These are phyloP conservation scores for Coprinellus micaceus DNA, from an alignment of 768 basidiomycete species.

Conservation along the genomic window DNA sequence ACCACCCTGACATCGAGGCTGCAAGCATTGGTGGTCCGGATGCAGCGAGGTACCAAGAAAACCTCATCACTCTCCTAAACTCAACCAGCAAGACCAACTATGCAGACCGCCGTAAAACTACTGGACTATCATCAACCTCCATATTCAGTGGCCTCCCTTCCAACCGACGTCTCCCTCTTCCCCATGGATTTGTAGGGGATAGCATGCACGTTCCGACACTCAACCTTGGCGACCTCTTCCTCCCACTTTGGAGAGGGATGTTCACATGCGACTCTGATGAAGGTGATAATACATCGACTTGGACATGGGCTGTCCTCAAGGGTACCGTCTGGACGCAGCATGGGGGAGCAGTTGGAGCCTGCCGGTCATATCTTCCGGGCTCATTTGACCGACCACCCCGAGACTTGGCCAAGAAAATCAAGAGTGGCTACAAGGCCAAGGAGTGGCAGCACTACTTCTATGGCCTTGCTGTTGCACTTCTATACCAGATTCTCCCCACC, in stretches of 20 bases:
- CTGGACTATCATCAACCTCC: not conserved
- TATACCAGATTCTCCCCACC: constrained; percentile 20
- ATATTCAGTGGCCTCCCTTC: not conserved
- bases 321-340: constrained; percentile 10
- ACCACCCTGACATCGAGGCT: constrained; percentile 22
- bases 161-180: constrained; percentile 1
- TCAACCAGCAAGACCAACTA: constrained; percentile 16
- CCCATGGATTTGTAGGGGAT: too few relatives aligned
- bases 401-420: constrained; percentile 10
- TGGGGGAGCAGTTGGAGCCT: constrained; percentile 16
- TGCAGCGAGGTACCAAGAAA: not conserved
- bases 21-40: not conserved
- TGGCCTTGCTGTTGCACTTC: constrained; percentile 29
- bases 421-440: constrained; percentile 8
- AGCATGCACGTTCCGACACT: constrained; percentile 2
- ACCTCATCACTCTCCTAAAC: not conserved
- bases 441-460: constrained; percentile 32
- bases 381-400: constrained; percentile 17
- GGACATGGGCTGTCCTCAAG: constrained; percentile 12
- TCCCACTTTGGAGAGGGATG: constrained; percentile 12
- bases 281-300: too few relatives aligned
- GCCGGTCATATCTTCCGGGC: constrained; percentile 18
- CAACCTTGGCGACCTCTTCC: constrained; percentile 2
- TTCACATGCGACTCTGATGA: not conserved
- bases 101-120: constrained; percentile 19